phyloP scores from a whole-genome alignment of 352 stramenopile species.

The Phytophthora meadii region DNA sequence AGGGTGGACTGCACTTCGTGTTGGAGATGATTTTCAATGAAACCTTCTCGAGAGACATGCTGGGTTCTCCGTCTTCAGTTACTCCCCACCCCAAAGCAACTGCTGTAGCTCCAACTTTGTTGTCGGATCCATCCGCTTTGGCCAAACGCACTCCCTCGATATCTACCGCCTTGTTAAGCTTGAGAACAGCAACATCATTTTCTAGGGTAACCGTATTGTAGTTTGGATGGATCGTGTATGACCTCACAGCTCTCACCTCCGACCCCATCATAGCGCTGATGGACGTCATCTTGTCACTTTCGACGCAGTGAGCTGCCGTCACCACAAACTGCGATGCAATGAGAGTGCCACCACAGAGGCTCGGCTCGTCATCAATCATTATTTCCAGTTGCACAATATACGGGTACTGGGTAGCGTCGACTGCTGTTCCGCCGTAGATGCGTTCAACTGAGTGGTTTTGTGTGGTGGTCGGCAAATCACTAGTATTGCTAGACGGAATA shows the following conservation, averaged over 20 bases:
- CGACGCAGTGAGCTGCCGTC: conserved; percentile 66
- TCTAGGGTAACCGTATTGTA: too few species aligned
- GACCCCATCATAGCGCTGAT: too few species aligned
- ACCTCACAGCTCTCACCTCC: neutral
- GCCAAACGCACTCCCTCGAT: conserved; percentile 33
- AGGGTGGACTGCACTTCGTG: conserved; percentile 25
- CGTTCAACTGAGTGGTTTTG: neutral
- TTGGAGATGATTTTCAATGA: conserved; percentile 54
- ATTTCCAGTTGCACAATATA: conserved; percentile 2
- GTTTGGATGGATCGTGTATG: neutral
- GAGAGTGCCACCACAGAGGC: conserved; percentile 39
- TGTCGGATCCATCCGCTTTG: conserved; percentile 42
- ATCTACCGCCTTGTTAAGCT: conserved; percentile 39
- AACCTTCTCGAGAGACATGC: conserved; percentile 42
- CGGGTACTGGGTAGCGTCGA: neutral
- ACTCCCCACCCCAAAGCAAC: conserved; percentile 52
- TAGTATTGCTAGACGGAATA: too few species aligned
- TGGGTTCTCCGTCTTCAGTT: conserved; percentile 30
- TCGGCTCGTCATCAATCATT: conserved; percentile 6
- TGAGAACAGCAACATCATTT: conserved; percentile 48
- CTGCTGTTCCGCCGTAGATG: conserved; percentile 6
- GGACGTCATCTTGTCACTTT: neutral
- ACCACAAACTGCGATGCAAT: conserved; percentile 53
- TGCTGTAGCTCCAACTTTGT: conserved; percentile 45
- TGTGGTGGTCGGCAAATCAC: too few species aligned